These are phyloP conservation scores for Russula dissimulans DNA, from an alignment of 768 basidiomycete species.

Conservation along the genomic window DNA sequence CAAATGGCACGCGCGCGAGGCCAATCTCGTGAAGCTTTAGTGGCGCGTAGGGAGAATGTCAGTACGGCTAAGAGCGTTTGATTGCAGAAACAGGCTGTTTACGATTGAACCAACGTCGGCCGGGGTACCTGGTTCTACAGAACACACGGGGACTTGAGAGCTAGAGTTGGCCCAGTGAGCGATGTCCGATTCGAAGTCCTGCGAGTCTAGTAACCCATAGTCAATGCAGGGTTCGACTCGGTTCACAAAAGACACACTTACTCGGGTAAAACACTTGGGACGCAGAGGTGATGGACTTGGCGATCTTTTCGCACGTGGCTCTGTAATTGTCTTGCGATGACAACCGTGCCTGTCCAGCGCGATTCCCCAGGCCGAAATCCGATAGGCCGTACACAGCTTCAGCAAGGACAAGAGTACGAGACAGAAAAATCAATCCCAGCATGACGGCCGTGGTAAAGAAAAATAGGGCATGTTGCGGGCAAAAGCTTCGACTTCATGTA, in stretches of 20 bases:
- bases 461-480: too few relatives aligned
- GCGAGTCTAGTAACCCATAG: background rate
- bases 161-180: constrained; percentile 16
- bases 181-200: constrained; percentile 5
- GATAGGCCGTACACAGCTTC: too few relatives aligned
- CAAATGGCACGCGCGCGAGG: background rate
- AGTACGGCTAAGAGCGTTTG: background rate
- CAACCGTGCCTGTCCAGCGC: too few relatives aligned
- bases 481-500: too few relatives aligned
- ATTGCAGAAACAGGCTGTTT: background rate
- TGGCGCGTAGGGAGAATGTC: background rate
- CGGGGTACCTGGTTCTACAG: constrained; percentile 15
- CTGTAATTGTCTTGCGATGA: background rate
- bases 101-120: constrained; percentile 14
- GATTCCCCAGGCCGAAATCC: too few relatives aligned
- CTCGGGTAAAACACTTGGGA: constrained; percentile 4
- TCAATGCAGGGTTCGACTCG: too few relatives aligned
- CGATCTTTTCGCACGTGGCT: background rate
- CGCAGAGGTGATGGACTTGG: background rate
- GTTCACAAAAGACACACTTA: background rate
- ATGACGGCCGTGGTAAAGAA: too few relatives aligned
- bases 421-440: too few relatives aligned
- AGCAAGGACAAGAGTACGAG: too few relatives aligned
- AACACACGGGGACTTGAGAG: constrained; percentile 11
- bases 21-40: background rate